A percentile compares a stretch with the other conserved stretches of the same genome.
Evolutionary conservation across 2,329 filamentous ascomycete species (phyloP).

Genomic region (Colletotrichum navitas): DNA sequence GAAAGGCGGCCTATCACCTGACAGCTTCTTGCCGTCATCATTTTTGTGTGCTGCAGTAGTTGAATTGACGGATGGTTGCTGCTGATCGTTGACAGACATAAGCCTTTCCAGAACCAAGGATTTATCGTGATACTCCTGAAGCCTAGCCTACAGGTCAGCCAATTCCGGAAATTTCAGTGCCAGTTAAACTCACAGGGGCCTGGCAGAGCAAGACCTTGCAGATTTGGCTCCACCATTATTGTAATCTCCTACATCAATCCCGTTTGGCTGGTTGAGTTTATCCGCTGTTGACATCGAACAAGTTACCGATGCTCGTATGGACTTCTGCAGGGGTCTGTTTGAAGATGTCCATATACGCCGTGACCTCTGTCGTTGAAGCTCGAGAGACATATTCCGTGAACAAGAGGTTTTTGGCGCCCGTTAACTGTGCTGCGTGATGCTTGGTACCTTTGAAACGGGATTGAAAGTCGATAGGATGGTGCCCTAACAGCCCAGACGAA

Average conservation of each 20-base stretch:
- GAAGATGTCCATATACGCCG: background rate
- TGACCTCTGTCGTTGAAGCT: background rate
- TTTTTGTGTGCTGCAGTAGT: background rate
- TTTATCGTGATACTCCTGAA: background rate
- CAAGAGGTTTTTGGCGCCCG: too few relatives aligned
- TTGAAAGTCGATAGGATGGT: background rate
- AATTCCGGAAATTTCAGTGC: background rate
- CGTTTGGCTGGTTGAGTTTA: background rate
- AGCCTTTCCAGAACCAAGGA: background rate
- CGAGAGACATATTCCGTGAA: background rate
- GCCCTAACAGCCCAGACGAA: too few relatives aligned
- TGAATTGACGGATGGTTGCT: background rate
- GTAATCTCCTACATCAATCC: background rate
- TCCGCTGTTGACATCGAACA: background rate
- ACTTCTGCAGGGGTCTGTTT: background rate
- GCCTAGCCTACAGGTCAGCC: background rate
- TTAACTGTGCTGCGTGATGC: background rate
- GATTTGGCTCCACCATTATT: too few relatives aligned
- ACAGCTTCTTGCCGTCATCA: background rate
- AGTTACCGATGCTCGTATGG: too few relatives aligned
- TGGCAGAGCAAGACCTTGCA: background rate
- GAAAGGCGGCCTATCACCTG: background rate
- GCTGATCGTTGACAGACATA: background rate
- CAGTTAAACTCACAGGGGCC: background rate
- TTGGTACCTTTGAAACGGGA: background rate